Conservation (phyloP, 352 stramenopile genomes). For the Thalassiosira mediterranea region DNA sequence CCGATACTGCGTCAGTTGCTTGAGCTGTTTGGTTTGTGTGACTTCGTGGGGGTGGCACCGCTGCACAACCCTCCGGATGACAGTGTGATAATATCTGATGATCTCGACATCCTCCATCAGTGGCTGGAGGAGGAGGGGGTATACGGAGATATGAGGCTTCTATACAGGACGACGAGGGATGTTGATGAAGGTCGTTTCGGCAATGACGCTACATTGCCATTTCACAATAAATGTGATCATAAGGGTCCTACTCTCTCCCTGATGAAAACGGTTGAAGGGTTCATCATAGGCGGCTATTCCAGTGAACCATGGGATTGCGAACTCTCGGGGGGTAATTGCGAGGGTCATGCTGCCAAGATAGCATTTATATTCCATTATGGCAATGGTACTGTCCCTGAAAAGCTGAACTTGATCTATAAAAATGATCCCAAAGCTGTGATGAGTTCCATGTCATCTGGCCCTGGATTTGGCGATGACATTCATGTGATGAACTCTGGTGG, state of each 20-base stretch:
- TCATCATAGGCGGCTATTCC: slow-evolving; percentile 15
- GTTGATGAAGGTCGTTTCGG: background rate
- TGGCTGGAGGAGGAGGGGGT: slow-evolving; percentile 20
- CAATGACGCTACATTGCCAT: background rate
- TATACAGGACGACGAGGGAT: slow-evolving; percentile 19
- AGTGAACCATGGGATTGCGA: slow-evolving; percentile 9
- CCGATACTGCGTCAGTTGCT: background rate
- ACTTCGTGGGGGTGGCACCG: background rate
- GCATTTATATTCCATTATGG: slow-evolving; percentile 10
- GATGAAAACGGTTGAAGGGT: slow-evolving; percentile 10
- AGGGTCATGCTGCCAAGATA: background rate
- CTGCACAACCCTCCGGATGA: background rate
- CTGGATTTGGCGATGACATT: background rate
- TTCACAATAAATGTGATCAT: slow-evolving; percentile 22
- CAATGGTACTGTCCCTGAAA: slow-evolving; percentile 6
- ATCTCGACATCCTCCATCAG: slow-evolving; percentile 9
- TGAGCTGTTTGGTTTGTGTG: slow-evolving; percentile 2
- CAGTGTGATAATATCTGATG: slow-evolving; percentile 2
- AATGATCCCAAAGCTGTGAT: background rate
- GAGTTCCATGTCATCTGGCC: background rate
- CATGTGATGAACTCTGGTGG: background rate
- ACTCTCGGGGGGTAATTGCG: background rate
- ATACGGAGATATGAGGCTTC: slow-evolving; percentile 12
- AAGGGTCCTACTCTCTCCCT: slow-evolving; percentile 10
- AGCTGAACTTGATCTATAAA: slow-evolving; percentile 6